These are phyloP conservation scores for Ceratocystis huliohia DNA, from an alignment of 2,329 filamentous ascomycete species.

Conservation along the genomic window DNA sequence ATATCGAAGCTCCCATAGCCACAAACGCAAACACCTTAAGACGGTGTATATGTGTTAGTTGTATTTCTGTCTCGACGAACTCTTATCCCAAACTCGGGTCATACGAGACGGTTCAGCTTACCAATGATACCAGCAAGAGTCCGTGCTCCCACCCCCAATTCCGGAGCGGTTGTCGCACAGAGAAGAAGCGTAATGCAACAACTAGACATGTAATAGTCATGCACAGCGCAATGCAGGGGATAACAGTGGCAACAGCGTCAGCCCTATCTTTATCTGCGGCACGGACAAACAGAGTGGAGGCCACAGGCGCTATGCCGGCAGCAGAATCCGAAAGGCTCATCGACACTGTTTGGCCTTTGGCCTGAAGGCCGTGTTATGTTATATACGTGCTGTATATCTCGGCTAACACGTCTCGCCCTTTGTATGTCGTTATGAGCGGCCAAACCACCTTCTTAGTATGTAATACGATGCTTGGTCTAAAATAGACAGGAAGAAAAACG, in stretches of 20 bases:
- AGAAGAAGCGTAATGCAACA: constrained; percentile 28
- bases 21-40: constrained; percentile 18
- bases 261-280: constrained; percentile 3
- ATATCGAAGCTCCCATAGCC: constrained; percentile 18
- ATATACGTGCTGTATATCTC: no score
- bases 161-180: constrained; percentile 27
- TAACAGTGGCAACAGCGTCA: constrained; percentile 21
- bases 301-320: neutral
- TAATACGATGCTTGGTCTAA: constrained; percentile 11
- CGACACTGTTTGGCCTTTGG: neutral
- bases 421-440: neutral
- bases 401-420: no score
- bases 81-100: neutral
- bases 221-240: constrained; percentile 22
- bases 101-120: constrained; percentile 18
- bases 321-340: neutral
- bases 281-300: neutral
- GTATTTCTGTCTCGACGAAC: neutral
- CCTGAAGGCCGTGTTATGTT: no score
- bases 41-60: neutral
- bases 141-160: constrained; percentile 29
- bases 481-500: neutral
- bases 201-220: constrained; percentile 25
- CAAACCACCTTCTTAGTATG: neutral
- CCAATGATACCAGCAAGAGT: constrained; percentile 27